Evolutionary conservation across 2,329 filamentous ascomycete genomes (phyloP), one percentile per base, ranked within the genome.

Genomic region (Calonectria hongkongensis): DNA sequence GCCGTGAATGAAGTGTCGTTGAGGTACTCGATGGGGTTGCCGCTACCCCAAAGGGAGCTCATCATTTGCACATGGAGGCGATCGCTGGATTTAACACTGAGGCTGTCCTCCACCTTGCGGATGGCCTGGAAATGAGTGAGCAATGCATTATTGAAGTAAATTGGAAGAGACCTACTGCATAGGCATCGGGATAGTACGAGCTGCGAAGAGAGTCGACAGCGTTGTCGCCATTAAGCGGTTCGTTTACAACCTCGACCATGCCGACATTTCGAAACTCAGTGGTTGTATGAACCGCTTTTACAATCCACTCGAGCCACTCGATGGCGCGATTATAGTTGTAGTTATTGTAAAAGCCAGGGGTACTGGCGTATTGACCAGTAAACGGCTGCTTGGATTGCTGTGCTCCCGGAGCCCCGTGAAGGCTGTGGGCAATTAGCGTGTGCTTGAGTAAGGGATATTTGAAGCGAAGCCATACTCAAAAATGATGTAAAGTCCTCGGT

Each of bases 321-420:
- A 87, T 79, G 3, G 88, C 89, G 13, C 91, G 89, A 28, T 86
- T 86, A 80, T 90, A 92, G 80, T 92, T 86, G 78, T 88, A 88
- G 71, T 87, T 84, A 36, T 85, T 82, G 80, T 90, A 92, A 83
- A 92, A 92, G 3, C 89, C 89, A 1, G 87, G 71, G 4, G 73
- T 60, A 13, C 58, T 25, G 3, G 72, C 75, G 56, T 75, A 76
- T 47, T 83, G 83, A 81, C 87, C 88, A 2, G 88, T 89, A 74
- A 88, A 88, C 0, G 87, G 76, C 54, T 90, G 85, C 1, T 82
- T 73, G 1, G 84, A 76, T 15, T 84, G 81, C 76, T 90, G 88
- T 1, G 88, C 87, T 33, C 86, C 87, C 0, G 88, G 88, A 0
- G 85, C 87, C 18, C 88, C 88, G 73, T 90, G 89, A 25, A 89